A percentile compares a stretch with the other conserved stretches of the same genome.
Conservation (phyloP, 371 early-diverging fungal genomes). For the Mortierella sp. region DNA sequence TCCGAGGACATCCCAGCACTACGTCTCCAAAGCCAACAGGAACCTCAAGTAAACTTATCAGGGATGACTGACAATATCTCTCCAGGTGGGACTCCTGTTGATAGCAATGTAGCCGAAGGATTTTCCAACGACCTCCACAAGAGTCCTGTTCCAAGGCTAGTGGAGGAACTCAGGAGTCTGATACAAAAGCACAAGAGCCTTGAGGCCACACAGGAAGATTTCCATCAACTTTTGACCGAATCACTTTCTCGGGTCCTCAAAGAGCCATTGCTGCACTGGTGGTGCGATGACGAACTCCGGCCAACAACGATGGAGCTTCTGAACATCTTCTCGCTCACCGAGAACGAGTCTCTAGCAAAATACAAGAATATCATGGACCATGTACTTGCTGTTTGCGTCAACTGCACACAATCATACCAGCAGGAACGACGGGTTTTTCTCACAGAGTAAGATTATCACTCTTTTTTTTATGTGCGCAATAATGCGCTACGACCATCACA, state of each 20-base stretch:
- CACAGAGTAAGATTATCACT: slow-evolving; percentile 18
- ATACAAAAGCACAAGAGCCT: slow-evolving; percentile 6
- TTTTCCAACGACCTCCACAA: not conserved
- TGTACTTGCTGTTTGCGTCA: slow-evolving; percentile 19
- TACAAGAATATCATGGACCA: slow-evolving; percentile 32
- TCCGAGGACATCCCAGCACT: slow-evolving; percentile 7
- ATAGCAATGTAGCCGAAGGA: not conserved
- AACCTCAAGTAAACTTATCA: not conserved
- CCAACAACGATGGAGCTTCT: slow-evolving; percentile 28
- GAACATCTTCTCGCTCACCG: slow-evolving; percentile 30
- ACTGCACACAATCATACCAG: slow-evolving; percentile 32
- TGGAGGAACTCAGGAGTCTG: slow-evolving; percentile 13
- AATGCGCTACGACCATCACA: too few relatives aligned
- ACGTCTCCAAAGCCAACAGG: not conserved
- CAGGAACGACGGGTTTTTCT: slow-evolving; percentile 33
- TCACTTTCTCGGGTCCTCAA: slow-evolving; percentile 24
- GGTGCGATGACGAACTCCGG: slow-evolving; percentile 36
- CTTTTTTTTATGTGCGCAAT: too few relatives aligned
- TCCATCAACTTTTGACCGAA: slow-evolving; percentile 25
- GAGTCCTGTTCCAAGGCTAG: slow-evolving; percentile 18
- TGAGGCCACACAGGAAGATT: slow-evolving; percentile 11
- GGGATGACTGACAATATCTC: not conserved
- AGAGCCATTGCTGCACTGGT: slow-evolving; percentile 41
- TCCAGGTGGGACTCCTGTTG: not conserved
- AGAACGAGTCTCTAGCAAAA: slow-evolving; percentile 10